phyloP scores from a whole-genome alignment of 164 flowering plant species.

The Vitis riparia region DNA sequence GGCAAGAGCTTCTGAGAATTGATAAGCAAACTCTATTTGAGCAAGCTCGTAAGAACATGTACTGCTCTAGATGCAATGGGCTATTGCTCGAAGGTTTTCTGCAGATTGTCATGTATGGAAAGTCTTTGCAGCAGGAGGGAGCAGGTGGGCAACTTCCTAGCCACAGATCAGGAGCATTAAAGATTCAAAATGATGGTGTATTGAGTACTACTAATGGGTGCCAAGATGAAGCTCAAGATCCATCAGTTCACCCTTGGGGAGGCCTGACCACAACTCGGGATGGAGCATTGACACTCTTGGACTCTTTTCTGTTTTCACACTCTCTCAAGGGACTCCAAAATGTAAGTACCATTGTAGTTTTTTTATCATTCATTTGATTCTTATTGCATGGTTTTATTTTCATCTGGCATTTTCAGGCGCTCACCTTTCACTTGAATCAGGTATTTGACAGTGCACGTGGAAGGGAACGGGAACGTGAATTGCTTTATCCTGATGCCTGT shows the following conservation, averaged over 20 bases:
- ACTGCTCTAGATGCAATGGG: conserved; percentile 98
- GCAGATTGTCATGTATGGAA: conserved; percentile 92
- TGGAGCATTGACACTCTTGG: conserved; percentile 81
- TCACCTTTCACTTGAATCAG: conserved; percentile 39
- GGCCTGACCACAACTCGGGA: conserved; percentile 85
- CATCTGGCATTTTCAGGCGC: conserved; percentile 5
- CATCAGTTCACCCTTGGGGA: conserved; percentile 96
- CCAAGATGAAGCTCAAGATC: conserved; percentile 80
- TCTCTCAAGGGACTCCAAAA: conserved; percentile 85
- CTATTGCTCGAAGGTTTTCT: conserved; percentile 86
- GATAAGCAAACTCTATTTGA: conserved; percentile 92
- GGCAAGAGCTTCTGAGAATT: conserved; percentile 74
- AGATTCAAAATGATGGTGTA: conserved; percentile 35
- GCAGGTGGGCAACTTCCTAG: conserved; percentile 29
- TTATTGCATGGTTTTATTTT: background rate
- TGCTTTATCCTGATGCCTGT: conserved; percentile 98
- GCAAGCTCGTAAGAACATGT: conserved; percentile 94
- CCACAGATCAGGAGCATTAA: conserved; percentile 29
- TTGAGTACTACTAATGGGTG: conserved; percentile 24
- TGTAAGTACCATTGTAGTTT: conserved; percentile 38
- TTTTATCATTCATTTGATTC: background rate
- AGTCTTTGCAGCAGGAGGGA: conserved; percentile 76
- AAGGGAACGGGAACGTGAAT: conserved; percentile 89
- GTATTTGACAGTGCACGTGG: conserved; percentile 93
- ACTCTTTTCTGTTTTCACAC: conserved; percentile 71